Evolutionary conservation across 352 stramenopile species (phyloP), one percentile per base, ranked within the genome.

Genomic region (Globisporangium yorkense): DNA sequence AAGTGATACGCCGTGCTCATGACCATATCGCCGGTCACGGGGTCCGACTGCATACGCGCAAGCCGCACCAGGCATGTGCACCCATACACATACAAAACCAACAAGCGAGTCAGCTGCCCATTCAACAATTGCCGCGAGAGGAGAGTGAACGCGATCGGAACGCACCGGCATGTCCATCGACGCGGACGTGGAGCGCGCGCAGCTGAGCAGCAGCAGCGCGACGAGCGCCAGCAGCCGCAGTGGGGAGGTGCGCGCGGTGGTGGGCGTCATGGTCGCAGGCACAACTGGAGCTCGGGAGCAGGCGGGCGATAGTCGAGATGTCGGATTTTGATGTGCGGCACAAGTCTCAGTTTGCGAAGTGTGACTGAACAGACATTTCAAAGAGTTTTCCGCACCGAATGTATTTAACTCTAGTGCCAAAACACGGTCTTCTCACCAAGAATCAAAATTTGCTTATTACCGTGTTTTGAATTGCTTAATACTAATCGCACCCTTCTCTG

Each of bases 161-260:
- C 68, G 47, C 63, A 88, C 78, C 46, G 79, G 79, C 78, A 88
- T 85, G 61, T 79, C 72, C 74, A 80, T 75, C 69, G 76, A 79
- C 45, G 67, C 47, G 35, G 71, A 70, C n/a, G 31, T 41, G 55
- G 55, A 44, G 47, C 50, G 29, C 39, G 39, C 13, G 51, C 27
- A 58, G 46, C 55, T 47, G 54, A 58, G 40, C 65, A 24, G 71
- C 50, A 76, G 54, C 50, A 76, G 54, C 45, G 65, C 18, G 41
- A 62, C 33, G 16, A 20, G 16, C 18, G 44, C 39, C 18, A 45
- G 13, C 21, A 31, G 20, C 20, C 16, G 48, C 48, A 54, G 48
- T 5, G 48, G 16, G 2, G 12, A 10, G 20, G 12, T 8, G 31
- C 12, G 48, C 6, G 48, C 8, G 24, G 48, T n/a, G 29, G 24